Conservation (phyloP, 1,139 yeast genomes). For the Pneumocystis canis region DNA sequence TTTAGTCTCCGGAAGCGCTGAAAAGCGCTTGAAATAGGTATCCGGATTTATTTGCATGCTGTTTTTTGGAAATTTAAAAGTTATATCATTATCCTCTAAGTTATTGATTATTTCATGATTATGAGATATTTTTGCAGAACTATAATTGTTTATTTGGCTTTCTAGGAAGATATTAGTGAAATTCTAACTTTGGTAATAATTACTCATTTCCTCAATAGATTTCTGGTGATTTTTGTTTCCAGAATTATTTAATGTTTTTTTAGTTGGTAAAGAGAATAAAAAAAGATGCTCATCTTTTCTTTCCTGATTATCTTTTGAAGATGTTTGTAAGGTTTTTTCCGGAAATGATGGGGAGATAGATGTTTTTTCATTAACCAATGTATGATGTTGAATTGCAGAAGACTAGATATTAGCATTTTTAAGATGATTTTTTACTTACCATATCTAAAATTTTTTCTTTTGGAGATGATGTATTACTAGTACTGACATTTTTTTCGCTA, state of each 20-base stretch:
- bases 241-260: neutral
- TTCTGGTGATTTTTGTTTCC: neutral
- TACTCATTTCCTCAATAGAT: neutral
- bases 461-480: neutral
- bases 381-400: neutral
- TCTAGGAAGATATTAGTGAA: neutral
- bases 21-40: slow-evolving; percentile 56
- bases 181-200: neutral
- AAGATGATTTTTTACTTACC: neutral
- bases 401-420: neutral
- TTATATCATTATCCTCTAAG: neutral
- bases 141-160: neutral
- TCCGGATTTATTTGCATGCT: slow-evolving; percentile 2
- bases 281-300: neutral
- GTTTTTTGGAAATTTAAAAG: neutral
- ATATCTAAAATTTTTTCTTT: neutral
- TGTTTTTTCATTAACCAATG: neutral
- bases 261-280: neutral
- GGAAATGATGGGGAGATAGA: neutral
- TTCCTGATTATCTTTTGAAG: neutral
- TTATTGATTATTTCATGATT: neutral
- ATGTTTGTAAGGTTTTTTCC: neutral
- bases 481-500: neutral
- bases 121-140: neutral
- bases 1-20: slow-evolving; percentile 47